Percentiles rank a stretch among this genome's conserved stretches.
Evolutionary conservation across 1,284 basidiomycete species (phyloP).

Genomic region (Ceratorhiza oryzae-sativae): DNA sequence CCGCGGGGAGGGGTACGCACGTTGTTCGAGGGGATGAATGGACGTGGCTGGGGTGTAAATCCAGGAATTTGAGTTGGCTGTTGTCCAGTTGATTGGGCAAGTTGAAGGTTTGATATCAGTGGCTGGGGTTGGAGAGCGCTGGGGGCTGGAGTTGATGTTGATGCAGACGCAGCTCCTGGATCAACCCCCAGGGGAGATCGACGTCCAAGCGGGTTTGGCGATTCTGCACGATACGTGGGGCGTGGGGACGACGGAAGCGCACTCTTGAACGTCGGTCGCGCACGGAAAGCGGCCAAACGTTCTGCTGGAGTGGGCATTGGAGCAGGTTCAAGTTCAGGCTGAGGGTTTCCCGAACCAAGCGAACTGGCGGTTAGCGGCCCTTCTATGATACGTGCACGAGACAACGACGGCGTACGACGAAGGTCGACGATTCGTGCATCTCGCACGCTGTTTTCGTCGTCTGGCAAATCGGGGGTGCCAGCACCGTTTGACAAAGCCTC

Average conservation of each 20-base stretch:
- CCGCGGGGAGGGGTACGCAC: slow-evolving; percentile 48
- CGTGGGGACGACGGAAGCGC: slow-evolving; percentile 23
- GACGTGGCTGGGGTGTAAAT: slow-evolving; percentile 48
- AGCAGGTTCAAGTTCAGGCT: neutral
- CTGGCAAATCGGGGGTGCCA: slow-evolving; percentile 6
- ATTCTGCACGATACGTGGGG: slow-evolving; percentile 25
- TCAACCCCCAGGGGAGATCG: neutral
- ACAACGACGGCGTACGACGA: slow-evolving; percentile 7
- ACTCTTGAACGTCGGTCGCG: slow-evolving; percentile 18
- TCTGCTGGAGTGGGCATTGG: slow-evolving; percentile 31
- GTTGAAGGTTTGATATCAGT: slow-evolving; percentile 36
- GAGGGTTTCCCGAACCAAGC: slow-evolving; percentile 1
- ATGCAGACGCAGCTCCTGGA: neutral
- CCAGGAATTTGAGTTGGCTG: slow-evolving; percentile 42
- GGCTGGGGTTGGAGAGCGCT: slow-evolving; percentile 23
- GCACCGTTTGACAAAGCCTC: slow-evolving; percentile 25
- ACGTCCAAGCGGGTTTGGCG: slow-evolving; percentile 8
- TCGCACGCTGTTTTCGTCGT: slow-evolving; percentile 27
- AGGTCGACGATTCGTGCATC: slow-evolving; percentile 23
- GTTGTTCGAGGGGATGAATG: slow-evolving; percentile 47
- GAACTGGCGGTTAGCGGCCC: slow-evolving; percentile 12
- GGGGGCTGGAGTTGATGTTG: neutral
- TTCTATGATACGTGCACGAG: slow-evolving; percentile 25
- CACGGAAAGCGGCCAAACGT: slow-evolving; percentile 36
- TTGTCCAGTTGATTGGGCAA: slow-evolving; percentile 1